These are phyloP conservation scores for Ailanthus altissimus DNA, from an alignment of 345 rosid species.

Conservation along the genomic window DNA sequence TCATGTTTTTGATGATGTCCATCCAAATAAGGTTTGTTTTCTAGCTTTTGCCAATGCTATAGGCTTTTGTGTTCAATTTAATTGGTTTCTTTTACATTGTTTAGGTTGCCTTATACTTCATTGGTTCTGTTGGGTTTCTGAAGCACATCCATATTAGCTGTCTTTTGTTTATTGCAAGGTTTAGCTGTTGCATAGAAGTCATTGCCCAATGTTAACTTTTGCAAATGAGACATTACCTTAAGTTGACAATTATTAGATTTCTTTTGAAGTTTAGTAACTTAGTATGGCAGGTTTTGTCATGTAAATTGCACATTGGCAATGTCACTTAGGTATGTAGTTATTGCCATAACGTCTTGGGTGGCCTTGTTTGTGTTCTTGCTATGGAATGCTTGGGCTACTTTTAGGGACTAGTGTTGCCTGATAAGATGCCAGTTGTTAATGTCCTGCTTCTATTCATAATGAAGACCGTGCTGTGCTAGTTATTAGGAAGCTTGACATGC, in stretches of 20 bases:
- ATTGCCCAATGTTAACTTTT: not conserved
- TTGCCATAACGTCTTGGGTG: not conserved
- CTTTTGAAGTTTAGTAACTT: not conserved
- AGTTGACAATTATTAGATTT: not conserved
- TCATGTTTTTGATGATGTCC: constrained; percentile 97
- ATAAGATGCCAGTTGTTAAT: not conserved
- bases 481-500: not conserved
- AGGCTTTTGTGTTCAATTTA: constrained; percentile 9
- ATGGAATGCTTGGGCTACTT: not conserved
- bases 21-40: constrained; percentile 78
- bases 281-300: not conserved
- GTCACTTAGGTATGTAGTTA: not conserved
- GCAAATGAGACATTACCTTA: not conserved
- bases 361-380: not conserved
- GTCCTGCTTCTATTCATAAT: not conserved
- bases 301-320: not conserved
- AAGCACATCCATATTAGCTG: constrained; percentile 1
- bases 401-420: not conserved
- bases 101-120: not conserved
- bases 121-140: not conserved
- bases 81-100: not conserved
- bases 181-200: not conserved
- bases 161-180: not conserved
- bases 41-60: constrained; percentile 6
- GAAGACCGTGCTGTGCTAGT: not conserved